Evolutionary conservation across 176 grass and related monocot species (phyloP), one percentile per base, ranked within the genome.

Genomic region (Thalia dealbata): DNA sequence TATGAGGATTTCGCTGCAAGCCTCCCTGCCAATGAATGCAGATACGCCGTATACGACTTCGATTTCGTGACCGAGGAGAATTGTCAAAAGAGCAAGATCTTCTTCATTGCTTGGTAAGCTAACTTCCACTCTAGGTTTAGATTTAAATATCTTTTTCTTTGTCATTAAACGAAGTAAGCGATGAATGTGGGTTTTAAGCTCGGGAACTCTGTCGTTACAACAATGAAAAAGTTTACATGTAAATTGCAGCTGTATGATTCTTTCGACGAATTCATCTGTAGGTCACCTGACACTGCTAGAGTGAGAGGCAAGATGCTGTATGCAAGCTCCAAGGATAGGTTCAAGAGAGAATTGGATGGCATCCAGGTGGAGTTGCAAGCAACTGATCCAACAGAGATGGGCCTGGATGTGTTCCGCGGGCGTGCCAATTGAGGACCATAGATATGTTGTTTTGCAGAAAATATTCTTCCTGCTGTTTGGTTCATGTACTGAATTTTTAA

Each of bases 331-430:
- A 58, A 58, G 54, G 54, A 58, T 22, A 58, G 54, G 7, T 58
- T 58, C 54, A 58, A 58, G 54, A 58, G 54, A 58, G 54, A 58
- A 58, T 0, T 58, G 54, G 54, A 58, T 58, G 54, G 54, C 7
- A 58, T 58, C 54, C 54, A 58, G 21, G 54, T 58, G 54, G 54
- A 58, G 54, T 58, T 58, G 54, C 54, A 58, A 23, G 54, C 54
- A 16, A 58, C 54, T 58, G 54, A 58, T 23, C 54, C 54, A 9
- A 58, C 54, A 1, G 54, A 58, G 54, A 58, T 58, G 54, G 54
- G 54, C 6, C 54, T 58, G 16, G 54, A 58, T 58, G 54, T 58
- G n/a, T n/a, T 58, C 54, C 16, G 54, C 7, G 7, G 54, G 2
- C 54, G 54, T n/a, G 54, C 54, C 54, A 58, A 58, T 58, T 58